Percentiles rank a stretch among this genome's conserved stretches.
Evolutionary conservation across 192 early-diverging fungal genomes (phyloP).

Genomic region (Backusella psychrophila): DNA sequence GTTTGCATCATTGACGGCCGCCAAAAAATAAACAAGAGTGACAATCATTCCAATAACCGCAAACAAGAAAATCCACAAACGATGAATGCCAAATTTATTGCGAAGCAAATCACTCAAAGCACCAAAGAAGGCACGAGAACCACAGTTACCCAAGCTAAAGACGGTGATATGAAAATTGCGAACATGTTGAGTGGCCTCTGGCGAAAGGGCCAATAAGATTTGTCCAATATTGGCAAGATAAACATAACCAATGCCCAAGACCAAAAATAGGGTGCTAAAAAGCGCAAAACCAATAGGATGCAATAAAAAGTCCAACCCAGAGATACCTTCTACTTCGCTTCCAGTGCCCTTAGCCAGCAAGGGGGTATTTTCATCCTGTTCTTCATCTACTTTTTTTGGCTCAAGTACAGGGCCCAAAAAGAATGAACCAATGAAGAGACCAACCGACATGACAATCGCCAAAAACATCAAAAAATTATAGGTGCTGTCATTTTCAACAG

Average conservation of each 20-base stretch:
- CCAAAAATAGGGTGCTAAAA: conserved; percentile 23
- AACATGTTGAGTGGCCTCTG: conserved; percentile 14
- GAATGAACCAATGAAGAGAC: conserved; percentile 23
- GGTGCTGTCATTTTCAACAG: conserved; percentile 4
- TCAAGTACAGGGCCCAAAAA: conserved; percentile 14
- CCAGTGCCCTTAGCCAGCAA: background rate
- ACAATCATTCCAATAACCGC: conserved; percentile 9
- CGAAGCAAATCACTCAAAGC: conserved; percentile 26
- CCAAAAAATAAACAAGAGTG: conserved; percentile 12
- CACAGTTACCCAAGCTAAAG: conserved; percentile 30
- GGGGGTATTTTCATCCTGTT: background rate
- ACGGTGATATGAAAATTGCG: conserved; percentile 24
- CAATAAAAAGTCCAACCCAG: conserved; percentile 15
- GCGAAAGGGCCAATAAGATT: conserved; percentile 11
- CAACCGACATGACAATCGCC: conserved; percentile 11
- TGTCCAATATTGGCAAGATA: conserved; percentile 28
- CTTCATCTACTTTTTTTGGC: background rate
- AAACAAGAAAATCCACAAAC: conserved; percentile 30
- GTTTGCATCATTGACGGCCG: conserved; percentile 4
- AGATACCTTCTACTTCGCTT: conserved; percentile 4
- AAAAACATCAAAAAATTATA: conserved; percentile 29
- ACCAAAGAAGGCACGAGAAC: conserved; percentile 28
- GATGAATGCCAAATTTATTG: conserved; percentile 22
- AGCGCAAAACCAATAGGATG: conserved; percentile 26
- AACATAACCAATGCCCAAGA: conserved; percentile 28